phyloP scores from a whole-genome alignment of 2,329 filamentous ascomycete genomes.

The Fusarium nygamai region DNA sequence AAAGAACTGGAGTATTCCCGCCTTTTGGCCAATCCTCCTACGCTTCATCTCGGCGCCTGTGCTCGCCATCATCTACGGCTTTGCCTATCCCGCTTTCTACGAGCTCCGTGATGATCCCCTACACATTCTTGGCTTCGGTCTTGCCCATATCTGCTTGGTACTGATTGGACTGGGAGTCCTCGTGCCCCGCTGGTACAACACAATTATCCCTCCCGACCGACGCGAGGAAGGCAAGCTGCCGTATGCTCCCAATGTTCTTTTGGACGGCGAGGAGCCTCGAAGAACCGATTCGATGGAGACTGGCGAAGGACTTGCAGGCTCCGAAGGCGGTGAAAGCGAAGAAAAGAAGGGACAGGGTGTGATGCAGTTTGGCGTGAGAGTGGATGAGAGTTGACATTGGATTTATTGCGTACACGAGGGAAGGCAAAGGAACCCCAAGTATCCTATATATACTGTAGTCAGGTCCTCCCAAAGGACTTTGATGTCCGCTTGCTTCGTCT shows the following conservation, averaged over 20 bases:
- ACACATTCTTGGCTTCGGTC: conserved; percentile 60
- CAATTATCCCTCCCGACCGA: conserved; percentile 59
- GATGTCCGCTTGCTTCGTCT: not conserved
- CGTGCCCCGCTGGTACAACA: conserved; percentile 63
- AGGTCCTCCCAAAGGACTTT: not conserved
- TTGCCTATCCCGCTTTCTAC: conserved; percentile 62
- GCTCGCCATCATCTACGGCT: conserved; percentile 61
- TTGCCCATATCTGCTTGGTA: conserved; percentile 58
- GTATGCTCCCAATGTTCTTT: conserved; percentile 39
- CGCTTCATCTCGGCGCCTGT: conserved; percentile 61
- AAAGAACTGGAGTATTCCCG: conserved; percentile 66
- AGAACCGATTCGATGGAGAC: conserved; percentile 30
- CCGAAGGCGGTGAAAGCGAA: conserved; percentile 15
- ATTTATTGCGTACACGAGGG: not conserved
- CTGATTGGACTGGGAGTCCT: conserved; percentile 59
- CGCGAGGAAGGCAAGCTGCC: conserved; percentile 55
- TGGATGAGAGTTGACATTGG: not conserved
- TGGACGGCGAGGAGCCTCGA: conserved; percentile 21
- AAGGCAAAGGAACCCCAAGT: not conserved
- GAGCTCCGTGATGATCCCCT: conserved; percentile 59
- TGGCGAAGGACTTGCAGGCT: conserved; percentile 4
- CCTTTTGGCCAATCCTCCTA: conserved; percentile 60
- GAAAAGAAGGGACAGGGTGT: conserved; percentile 15
- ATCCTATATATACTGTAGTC: not conserved
- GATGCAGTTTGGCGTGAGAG: not conserved